These are phyloP conservation scores for Neurospora sp. DNA, from an alignment of 2,329 filamentous ascomycete species.

Conservation along the genomic window DNA sequence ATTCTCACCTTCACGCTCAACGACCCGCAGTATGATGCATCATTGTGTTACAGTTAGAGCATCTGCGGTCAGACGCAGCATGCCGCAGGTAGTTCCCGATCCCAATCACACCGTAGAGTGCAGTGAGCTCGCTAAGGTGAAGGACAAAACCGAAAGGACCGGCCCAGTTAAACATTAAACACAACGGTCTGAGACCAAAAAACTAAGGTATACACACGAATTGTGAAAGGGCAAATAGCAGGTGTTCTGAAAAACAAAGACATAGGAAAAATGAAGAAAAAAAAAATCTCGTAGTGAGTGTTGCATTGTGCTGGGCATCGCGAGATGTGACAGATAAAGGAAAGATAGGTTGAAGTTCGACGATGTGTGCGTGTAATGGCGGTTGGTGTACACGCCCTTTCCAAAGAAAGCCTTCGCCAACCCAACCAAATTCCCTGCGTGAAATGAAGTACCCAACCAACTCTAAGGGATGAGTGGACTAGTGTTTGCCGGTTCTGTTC, in stretches of 20 bases:
- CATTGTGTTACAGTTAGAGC: background rate
- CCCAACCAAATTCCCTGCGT: background rate
- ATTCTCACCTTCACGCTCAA: background rate
- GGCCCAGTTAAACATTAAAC: constrained; percentile 8
- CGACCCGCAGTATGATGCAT: background rate
- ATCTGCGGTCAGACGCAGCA: background rate
- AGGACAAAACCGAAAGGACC: background rate
- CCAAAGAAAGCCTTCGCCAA: background rate
- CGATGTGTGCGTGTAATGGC: background rate
- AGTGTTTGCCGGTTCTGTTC: background rate
- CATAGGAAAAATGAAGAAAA: background rate
- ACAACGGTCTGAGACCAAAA: background rate
- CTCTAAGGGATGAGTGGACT: background rate
- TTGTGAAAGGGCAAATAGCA: background rate
- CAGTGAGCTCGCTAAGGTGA: background rate
- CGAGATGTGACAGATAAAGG: background rate
- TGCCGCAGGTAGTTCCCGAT: background rate
- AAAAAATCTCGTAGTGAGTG: background rate
- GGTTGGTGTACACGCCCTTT: background rate
- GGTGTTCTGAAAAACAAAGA: background rate
- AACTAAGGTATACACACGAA: background rate
- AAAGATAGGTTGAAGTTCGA: background rate
- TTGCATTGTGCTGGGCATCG: background rate
- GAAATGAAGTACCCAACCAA: background rate
- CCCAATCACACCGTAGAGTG: background rate